These are phyloP conservation scores for Alternaria sp. DNA, from an alignment of 2,329 filamentous ascomycete species.

Conservation along the genomic window DNA sequence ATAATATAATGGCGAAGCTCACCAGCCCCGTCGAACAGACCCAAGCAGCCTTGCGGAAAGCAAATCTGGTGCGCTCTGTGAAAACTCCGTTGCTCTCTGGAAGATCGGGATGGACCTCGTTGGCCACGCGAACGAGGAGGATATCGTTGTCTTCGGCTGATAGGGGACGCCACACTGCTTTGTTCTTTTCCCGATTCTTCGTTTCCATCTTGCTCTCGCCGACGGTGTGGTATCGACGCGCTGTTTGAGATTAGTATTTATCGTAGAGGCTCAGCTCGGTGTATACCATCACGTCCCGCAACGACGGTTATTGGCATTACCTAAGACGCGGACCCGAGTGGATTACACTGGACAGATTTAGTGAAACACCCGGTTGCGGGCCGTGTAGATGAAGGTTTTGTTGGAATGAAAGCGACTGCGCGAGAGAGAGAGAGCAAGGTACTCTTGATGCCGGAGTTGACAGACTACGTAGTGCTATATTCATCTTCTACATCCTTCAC, in stretches of 20 bases:
- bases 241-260: neutral
- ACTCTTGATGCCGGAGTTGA: too few species aligned
- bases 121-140: constrained; percentile 16
- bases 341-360: too few species aligned
- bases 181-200: neutral
- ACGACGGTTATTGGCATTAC: too few species aligned
- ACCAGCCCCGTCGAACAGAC: constrained; percentile 12
- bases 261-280: neutral
- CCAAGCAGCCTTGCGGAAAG: constrained; percentile 28
- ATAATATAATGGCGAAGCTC: constrained; percentile 27
- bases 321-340: too few species aligned
- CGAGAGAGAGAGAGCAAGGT: too few species aligned
- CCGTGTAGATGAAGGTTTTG: too few species aligned
- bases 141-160: constrained; percentile 16
- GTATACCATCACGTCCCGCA: too few species aligned
- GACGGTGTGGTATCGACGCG: neutral
- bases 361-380: too few species aligned
- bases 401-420: too few species aligned
- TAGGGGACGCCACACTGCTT: constrained; percentile 16
- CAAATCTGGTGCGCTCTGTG: constrained; percentile 21
- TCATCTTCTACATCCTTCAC: too few species aligned
- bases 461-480: too few species aligned
- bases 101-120: constrained; percentile 27
- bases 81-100: constrained; percentile 29
- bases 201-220: neutral